Percentiles rank a stretch among this genome's conserved stretches.
These are phyloP conservation scores for Pholiota microspora DNA, from an alignment of 768 basidiomycete genomes.

Conservation along the genomic window DNA sequence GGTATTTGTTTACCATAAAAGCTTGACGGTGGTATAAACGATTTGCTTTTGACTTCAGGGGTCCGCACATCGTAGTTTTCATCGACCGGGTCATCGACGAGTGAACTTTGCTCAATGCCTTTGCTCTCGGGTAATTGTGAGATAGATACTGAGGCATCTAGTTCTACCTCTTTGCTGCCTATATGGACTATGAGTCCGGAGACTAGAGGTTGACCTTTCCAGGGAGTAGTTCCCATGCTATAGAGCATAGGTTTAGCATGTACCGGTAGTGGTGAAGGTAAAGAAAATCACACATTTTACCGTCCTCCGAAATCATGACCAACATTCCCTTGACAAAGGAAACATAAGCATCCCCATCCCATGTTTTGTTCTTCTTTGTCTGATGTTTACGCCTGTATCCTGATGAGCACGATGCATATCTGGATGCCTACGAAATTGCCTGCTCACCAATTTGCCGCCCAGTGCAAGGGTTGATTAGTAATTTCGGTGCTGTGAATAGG, in stretches of 20 bases:
- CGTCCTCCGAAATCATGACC: constrained; percentile 65
- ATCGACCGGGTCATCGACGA: background rate
- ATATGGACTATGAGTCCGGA: constrained; percentile 44
- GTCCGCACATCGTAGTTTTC: background rate
- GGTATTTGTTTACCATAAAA: constrained; percentile 50
- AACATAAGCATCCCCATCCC: constrained; percentile 79
- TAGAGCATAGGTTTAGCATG: background rate
- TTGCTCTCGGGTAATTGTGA: constrained; percentile 50
- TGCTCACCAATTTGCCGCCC: constrained; percentile 69
- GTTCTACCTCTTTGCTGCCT: constrained; percentile 59
- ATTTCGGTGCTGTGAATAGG: no score
- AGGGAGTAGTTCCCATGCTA: constrained; percentile 61
- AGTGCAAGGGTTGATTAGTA: constrained; percentile 37
- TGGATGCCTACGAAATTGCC: no score
- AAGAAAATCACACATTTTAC: constrained; percentile 53
- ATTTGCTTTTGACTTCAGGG: constrained; percentile 17
- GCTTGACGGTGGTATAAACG: constrained; percentile 52
- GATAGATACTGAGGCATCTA: constrained; percentile 49
- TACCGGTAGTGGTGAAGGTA: background rate
- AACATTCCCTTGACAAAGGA: constrained; percentile 49
- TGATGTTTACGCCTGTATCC: constrained; percentile 66
- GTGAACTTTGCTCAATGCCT: constrained; percentile 3
- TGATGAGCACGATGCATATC: no score
- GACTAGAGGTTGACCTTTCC: constrained; percentile 56
- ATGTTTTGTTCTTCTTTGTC: constrained; percentile 77